Evolutionary conservation across 176 grass and related monocot species (phyloP), one percentile per base, ranked within the genome.

Genomic region (Pontederia paniculata): DNA sequence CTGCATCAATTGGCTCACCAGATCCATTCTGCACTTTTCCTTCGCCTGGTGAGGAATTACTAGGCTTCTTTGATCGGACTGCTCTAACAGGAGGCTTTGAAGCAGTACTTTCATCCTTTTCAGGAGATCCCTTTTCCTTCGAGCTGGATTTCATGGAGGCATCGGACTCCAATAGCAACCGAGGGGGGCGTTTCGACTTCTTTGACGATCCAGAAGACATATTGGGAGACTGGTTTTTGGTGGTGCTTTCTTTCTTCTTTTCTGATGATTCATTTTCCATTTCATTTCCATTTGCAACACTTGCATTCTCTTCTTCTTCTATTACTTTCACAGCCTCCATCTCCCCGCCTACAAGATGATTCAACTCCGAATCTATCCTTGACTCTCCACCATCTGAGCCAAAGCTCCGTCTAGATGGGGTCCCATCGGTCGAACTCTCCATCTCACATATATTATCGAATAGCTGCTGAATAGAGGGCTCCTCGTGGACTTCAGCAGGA

Each of bases 271-370:
- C 66, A 60, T 67, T 45, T 58, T 63, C 21, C 18, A 9, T n/a
- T 3, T 28, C 76, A 46, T 74, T 80, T n/a, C 52, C 46, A 37
- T 6, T 37, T 37, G 28, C 7, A 60, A 45, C 54, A 68, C 43
- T 75, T 23, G 31, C 52, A 51, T 42, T 53, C 22, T 76, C 72
- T 58, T 97, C 93, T 54, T 91, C 94, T 77, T 82, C 80, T 5
- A 93, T 98, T 2, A 76, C 80, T 76, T 78, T 84, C 64, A 98
- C 73, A 23, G 94, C 94, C 44, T 98, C 94, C 94, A 98, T 98
- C 73, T 93, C 87, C 42, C 83, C 94, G 31, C 87, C 94, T 28
- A 98, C 94, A 58, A 98, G 83, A 64, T 98, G 94, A 55, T 87
- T 70, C 57, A 98, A 83, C 59, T 98, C 94, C 0, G 87, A 98